phyloP scores from a whole-genome alignment of 805 yeast species.

The Schwanniomyces yamadae region DNA sequence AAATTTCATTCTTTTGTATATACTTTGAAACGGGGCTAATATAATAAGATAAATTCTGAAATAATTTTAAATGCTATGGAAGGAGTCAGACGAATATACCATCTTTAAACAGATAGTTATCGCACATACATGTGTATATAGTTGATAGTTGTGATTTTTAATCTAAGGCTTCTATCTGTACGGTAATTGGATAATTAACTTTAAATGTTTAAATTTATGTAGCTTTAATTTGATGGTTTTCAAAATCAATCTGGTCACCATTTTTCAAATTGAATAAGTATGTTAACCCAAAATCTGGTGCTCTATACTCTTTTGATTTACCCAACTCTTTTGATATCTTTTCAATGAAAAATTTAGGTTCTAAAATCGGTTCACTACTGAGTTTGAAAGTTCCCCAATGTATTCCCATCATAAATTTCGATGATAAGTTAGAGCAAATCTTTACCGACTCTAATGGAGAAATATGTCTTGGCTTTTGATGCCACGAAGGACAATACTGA shows the following conservation, averaged over 20 bases:
- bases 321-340: slow-evolving; percentile 44
- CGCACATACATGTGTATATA: too few species aligned
- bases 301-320: slow-evolving; percentile 43
- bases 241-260: slow-evolving; percentile 13
- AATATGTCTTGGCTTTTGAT: slow-evolving; percentile 84
- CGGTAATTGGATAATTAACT: too few species aligned
- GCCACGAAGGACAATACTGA: slow-evolving; percentile 94
- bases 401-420: slow-evolving; percentile 72
- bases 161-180: too few species aligned
- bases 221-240: slow-evolving; percentile 12
- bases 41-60: too few species aligned
- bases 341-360: slow-evolving; percentile 66
- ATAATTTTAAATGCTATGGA: too few species aligned
- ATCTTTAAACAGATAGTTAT: too few species aligned
- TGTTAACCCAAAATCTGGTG: slow-evolving; percentile 78
- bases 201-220: too few species aligned
- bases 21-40: too few species aligned
- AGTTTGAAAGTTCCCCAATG: slow-evolving; percentile 96
- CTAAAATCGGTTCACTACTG: slow-evolving; percentile 83
- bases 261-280: slow-evolving; percentile 46
- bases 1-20: too few species aligned
- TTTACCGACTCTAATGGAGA: slow-evolving; percentile 75
- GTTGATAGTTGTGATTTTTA: too few species aligned
- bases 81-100: too few species aligned
- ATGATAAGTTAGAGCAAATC: slow-evolving; percentile 61